These are phyloP conservation scores for Carex sylvatica DNA, from an alignment of 202 grass and related monocot genomes.

Conservation along the genomic window DNA sequence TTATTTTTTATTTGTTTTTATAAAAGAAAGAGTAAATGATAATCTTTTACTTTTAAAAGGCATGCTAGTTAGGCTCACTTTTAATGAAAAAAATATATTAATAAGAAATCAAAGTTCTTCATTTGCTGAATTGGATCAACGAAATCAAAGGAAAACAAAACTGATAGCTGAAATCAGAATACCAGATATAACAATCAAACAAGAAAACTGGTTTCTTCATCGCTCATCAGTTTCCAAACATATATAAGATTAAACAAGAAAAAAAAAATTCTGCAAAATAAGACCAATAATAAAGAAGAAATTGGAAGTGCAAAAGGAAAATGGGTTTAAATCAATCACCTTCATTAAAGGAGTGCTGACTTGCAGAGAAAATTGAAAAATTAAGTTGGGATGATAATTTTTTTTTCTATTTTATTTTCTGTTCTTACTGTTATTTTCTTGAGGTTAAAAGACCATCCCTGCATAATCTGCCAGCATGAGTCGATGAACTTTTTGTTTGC, in stretches of 20 bases:
- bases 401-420: constrained; percentile 1
- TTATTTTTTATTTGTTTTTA: no score
- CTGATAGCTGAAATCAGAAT: no score
- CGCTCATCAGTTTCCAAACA: background rate
- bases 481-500: background rate
- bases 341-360: background rate
- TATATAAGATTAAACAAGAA: background rate
- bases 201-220: background rate
- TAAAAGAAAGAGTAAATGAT: no score
- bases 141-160: background rate
- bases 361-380: constrained; percentile 12
- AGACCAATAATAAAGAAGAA: background rate
- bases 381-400: background rate
- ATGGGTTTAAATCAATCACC: background rate
- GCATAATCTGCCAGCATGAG: background rate
- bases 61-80: no score
- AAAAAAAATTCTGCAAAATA: background rate
- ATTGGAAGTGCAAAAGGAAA: background rate
- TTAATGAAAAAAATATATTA: no score
- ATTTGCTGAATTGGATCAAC: background rate
- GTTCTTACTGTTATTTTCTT: constrained; percentile 11
- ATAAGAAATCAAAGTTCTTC: no score
- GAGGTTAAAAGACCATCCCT: background rate
- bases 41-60: no score
- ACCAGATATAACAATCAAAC: background rate